A percentile compares a stretch with the other conserved stretches of the same genome.
phyloP scores from a whole-genome alignment of 176 grass and related monocot species.

The Raddia distichophylla region DNA sequence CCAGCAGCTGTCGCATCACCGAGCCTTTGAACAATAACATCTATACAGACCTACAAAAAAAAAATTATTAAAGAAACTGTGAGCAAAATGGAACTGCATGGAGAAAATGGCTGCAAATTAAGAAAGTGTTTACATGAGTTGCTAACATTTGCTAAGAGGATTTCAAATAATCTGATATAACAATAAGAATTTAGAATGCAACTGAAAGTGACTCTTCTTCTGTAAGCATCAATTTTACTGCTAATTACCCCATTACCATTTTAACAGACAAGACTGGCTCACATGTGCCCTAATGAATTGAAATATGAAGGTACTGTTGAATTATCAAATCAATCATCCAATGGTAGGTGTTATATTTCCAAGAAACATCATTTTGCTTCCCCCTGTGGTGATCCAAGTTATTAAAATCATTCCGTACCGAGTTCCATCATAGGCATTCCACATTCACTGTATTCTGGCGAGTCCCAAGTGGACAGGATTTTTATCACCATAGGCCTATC shows the following conservation, averaged over 20 bases:
- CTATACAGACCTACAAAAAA: slow-evolving; percentile 81
- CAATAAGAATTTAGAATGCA: background rate
- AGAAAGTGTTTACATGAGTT: background rate
- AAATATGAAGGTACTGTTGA: slow-evolving; percentile 18
- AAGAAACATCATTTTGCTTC: background rate
- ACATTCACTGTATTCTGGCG: background rate
- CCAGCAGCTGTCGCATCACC: slow-evolving; percentile 91
- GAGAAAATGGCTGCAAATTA: background rate
- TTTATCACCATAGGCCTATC: background rate
- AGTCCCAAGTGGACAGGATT: slow-evolving; percentile 1
- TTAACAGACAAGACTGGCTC: background rate
- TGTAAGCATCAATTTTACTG: background rate
- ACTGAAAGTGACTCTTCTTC: background rate
- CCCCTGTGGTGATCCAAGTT: slow-evolving; percentile 12
- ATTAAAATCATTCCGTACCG: slow-evolving; percentile 10
- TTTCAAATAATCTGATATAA: slow-evolving; percentile 27
- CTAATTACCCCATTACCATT: background rate
- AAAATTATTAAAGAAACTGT: background rate
- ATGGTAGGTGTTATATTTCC: background rate
- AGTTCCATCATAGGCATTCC: background rate
- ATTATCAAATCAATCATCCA: background rate
- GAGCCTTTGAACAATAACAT: slow-evolving; percentile 92
- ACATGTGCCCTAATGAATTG: slow-evolving; percentile 1
- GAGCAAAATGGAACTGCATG: background rate
- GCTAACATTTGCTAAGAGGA: background rate